phyloP scores from a whole-genome alignment of 208 protist species.

The Balamuthia mandrillaris region DNA sequence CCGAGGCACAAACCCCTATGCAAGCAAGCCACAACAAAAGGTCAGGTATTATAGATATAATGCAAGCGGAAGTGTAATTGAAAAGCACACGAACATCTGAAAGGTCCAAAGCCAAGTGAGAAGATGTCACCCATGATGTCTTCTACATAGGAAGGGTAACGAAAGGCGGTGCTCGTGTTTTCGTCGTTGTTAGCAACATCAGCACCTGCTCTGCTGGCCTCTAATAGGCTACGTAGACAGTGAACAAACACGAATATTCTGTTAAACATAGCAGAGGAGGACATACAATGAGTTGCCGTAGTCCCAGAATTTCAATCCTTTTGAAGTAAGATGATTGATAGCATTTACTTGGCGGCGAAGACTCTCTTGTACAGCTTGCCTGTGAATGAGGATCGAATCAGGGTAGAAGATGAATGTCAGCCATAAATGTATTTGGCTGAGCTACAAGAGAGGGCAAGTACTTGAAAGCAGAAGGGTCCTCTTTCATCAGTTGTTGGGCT shows the following conservation, averaged over 20 bases:
- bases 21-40: background rate
- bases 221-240: constrained; percentile 47
- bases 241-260: background rate
- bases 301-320: constrained; percentile 76
- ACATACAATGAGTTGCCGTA: constrained; percentile 80
- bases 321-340: constrained; percentile 67
- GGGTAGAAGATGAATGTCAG: background rate
- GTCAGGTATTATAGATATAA: background rate
- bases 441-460: background rate
- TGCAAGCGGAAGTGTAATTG: background rate
- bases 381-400: background rate
- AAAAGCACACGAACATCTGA: constrained; percentile 62
- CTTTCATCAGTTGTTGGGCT: constrained; percentile 76
- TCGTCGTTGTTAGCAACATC: constrained; percentile 60
- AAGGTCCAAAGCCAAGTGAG: constrained; percentile 81
- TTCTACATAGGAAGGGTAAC: constrained; percentile 82
- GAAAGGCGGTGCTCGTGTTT: constrained; percentile 63
- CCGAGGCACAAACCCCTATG: constrained; percentile 75
- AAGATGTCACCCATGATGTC: constrained; percentile 88
- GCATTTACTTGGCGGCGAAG: constrained; percentile 73
- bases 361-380: constrained; percentile 72
- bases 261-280: background rate
- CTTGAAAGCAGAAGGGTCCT: constrained; percentile 76
- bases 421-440: background rate
- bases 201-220: constrained; percentile 72